Conservation (phyloP, 768 basidiomycete genomes). For the Vishniacozyma victoriae region DNA sequence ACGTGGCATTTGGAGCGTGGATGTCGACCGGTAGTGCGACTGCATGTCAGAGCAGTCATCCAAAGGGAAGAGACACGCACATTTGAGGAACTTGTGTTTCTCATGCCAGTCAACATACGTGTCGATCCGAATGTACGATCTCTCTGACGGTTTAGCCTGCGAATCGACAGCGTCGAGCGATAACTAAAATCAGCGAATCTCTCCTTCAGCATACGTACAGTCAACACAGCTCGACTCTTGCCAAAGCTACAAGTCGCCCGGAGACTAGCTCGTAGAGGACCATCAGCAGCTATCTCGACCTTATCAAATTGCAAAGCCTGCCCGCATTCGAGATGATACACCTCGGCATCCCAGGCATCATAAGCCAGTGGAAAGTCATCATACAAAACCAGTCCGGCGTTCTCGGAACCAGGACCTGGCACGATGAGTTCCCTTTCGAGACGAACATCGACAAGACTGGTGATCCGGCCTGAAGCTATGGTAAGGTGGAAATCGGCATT, state of each 20-base stretch:
- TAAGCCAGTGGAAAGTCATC: constrained; percentile 25
- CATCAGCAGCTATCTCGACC: constrained; percentile 6
- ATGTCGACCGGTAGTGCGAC: constrained; percentile 81
- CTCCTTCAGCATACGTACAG: background rate
- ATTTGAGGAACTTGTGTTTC: constrained; percentile 38
- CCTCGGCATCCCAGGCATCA: constrained; percentile 30
- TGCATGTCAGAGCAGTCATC: background rate
- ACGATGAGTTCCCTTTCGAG: constrained; percentile 19
- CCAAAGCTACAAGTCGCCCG: constrained; percentile 2
- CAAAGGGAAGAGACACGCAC: background rate
- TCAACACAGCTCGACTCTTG: constrained; percentile 1
- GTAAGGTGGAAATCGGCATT: constrained; percentile 12
- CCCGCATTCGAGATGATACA: constrained; percentile 22
- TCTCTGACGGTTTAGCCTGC: too few relatives aligned
- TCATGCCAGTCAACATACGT: constrained; percentile 55
- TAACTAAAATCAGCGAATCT: constrained; percentile 52
- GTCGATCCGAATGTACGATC: constrained; percentile 71
- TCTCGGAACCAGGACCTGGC: constrained; percentile 7
- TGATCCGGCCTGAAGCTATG: constrained; percentile 22
- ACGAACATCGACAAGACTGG: constrained; percentile 10
- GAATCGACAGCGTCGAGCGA: constrained; percentile 71
- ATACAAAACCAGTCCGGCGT: constrained; percentile 25
- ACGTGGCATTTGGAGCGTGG: constrained; percentile 71
- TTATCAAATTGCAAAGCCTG: constrained; percentile 13
- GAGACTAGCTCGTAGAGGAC: constrained; percentile 6